phyloP scores from a whole-genome alignment of 2,329 filamentous ascomycete species.

The Colletotrichum sublineola region DNA sequence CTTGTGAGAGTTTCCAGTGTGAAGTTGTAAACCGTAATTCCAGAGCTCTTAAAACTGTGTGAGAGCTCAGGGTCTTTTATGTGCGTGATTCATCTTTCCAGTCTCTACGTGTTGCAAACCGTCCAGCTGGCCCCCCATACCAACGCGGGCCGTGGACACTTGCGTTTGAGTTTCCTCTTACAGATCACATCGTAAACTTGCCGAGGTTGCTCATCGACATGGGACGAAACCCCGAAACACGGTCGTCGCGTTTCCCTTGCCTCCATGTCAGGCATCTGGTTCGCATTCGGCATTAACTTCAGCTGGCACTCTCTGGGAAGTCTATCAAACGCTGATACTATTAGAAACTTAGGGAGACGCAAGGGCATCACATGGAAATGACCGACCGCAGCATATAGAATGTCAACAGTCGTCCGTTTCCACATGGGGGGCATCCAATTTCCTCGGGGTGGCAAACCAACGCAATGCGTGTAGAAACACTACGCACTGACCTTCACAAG shows the following conservation, averaged over 20 bases:
- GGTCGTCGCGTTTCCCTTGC: not conserved
- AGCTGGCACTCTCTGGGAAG: not conserved
- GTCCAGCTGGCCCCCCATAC: not conserved
- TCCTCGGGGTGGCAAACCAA: not conserved
- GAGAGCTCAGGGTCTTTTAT: not conserved
- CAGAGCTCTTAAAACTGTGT: too few relatives aligned
- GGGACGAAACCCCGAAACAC: slow-evolving; percentile 10
- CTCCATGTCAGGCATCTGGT: too few relatives aligned
- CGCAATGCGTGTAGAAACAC: not conserved
- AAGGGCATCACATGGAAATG: not conserved
- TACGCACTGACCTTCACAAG: not conserved
- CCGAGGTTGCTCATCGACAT: not conserved
- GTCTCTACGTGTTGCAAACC: not conserved
- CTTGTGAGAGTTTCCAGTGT: not conserved
- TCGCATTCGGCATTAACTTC: not conserved
- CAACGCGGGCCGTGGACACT: not conserved
- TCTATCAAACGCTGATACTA: not conserved
- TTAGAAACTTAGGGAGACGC: not conserved
- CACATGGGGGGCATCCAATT: not conserved
- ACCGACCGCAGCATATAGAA: not conserved
- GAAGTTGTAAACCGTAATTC: not conserved
- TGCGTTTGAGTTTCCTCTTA: not conserved
- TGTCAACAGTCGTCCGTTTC: not conserved
- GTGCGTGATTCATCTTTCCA: not conserved
- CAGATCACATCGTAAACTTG: not conserved